Conservation (phyloP, 176 grass and related monocot species). For the Neostapfia colusana region DNA sequence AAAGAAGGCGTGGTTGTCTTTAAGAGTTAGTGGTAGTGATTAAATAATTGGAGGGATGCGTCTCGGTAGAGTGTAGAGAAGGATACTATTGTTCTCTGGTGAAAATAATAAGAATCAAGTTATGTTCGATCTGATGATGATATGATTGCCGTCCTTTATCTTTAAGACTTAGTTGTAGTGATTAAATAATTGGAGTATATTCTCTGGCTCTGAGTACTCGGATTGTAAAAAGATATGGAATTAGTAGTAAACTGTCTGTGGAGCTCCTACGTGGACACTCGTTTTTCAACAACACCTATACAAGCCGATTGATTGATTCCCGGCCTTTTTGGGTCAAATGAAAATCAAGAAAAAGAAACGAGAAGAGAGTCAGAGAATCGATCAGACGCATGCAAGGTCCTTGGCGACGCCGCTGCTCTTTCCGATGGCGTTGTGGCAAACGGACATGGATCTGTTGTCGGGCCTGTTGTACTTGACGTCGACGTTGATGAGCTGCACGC, state of each 20-base stretch:
- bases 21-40: background rate
- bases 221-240: too few relatives aligned
- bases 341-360: too few relatives aligned
- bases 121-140: background rate
- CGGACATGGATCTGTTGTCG: slow-evolving; percentile 34
- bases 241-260: too few relatives aligned
- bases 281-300: too few relatives aligned
- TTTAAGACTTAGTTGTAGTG: too few relatives aligned
- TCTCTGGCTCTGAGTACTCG: too few relatives aligned
- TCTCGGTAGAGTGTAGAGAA: background rate
- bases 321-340: too few relatives aligned
- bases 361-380: too few relatives aligned
- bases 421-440: slow-evolving; percentile 45
- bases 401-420: slow-evolving; percentile 29
- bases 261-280: too few relatives aligned
- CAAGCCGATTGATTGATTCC: too few relatives aligned
- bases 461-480: slow-evolving; percentile 41
- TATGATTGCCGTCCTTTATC: background rate
- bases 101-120: background rate
- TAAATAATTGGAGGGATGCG: background rate
- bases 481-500: slow-evolving; percentile 59
- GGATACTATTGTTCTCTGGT: background rate
- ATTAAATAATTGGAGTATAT: too few relatives aligned
- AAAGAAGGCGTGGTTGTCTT: background rate
- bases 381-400: slow-evolving; percentile 46